Conservation (phyloP, 1,284 basidiomycete species). For the Rhodotorula glutinis region DNA sequence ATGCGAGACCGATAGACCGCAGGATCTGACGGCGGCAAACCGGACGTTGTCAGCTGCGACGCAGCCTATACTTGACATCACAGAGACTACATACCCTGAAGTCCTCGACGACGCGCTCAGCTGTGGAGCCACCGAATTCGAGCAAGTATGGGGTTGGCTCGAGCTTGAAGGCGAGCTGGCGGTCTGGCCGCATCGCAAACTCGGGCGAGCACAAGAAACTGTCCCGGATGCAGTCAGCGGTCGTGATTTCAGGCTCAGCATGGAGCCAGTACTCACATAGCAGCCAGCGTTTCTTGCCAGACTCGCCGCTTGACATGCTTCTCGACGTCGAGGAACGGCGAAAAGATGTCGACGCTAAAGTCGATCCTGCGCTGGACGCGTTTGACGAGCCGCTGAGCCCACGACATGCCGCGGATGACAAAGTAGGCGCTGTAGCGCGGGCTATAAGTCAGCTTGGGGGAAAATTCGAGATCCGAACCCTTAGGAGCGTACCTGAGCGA, state of each 20-base stretch:
- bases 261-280: constrained; percentile 49
- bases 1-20: constrained; percentile 60
- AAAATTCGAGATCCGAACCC: constrained; percentile 1
- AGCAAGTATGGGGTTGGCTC: constrained; percentile 68
- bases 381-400: constrained; percentile 46
- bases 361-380: constrained; percentile 64
- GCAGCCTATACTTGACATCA: no score
- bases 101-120: constrained; percentile 74
- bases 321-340: constrained; percentile 66
- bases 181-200: constrained; percentile 61
- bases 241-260: not conserved
- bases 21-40: constrained; percentile 56
- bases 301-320: constrained; percentile 67
- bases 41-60: not conserved
- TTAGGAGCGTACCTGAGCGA: constrained; percentile 55
- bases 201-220: constrained; percentile 59
- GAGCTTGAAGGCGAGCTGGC: constrained; percentile 62
- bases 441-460: not conserved
- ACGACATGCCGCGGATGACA: constrained; percentile 37
- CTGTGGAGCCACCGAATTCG: constrained; percentile 64
- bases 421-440: constrained; percentile 45
- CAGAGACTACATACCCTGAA: constrained; percentile 70
- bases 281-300: constrained; percentile 76
- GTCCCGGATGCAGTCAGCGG: not conserved
- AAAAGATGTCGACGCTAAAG: constrained; percentile 77